phyloP scores from a whole-genome alignment of 108 stramenopile genomes.

The Cyclotella atomus region DNA sequence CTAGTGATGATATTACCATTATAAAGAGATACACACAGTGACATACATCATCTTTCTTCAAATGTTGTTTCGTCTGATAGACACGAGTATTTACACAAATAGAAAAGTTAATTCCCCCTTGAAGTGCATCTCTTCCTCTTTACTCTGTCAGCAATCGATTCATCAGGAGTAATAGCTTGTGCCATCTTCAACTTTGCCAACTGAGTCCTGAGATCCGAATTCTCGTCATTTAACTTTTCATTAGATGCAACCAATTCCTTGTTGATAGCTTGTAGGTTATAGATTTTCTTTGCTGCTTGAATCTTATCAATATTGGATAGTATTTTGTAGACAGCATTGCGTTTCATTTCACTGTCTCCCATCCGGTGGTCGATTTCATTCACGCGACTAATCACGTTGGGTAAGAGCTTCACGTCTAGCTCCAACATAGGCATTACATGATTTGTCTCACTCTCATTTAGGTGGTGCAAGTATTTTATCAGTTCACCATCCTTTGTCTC shows the following conservation, averaged over 20 bases:
- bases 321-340: slow-evolving; percentile 19
- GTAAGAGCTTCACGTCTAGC: slow-evolving; percentile 6
- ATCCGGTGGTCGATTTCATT: no score
- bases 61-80: no score
- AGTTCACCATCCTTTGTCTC: no score
- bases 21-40: no score
- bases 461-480: no score
- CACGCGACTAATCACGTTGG: background rate
- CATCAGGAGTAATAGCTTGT: background rate
- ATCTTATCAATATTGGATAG: slow-evolving; percentile 13
- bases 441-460: background rate
- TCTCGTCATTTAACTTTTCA: slow-evolving; percentile 19
- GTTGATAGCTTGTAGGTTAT: slow-evolving; percentile 8
- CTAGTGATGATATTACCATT: no score
- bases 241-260: background rate
- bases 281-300: background rate
- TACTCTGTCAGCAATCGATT: slow-evolving; percentile 27
- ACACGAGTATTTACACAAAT: no score
- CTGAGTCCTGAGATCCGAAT: slow-evolving; percentile 5
- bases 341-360: background rate
- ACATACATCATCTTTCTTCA: no score
- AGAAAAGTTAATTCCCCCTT: no score
- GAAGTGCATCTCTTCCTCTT: slow-evolving; percentile 13
- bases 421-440: slow-evolving; percentile 8
- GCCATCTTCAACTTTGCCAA: slow-evolving; percentile 20